These are phyloP conservation scores for Eimeria acervulina DNA, from an alignment of 169 alveolate species.

Conservation along the genomic window DNA sequence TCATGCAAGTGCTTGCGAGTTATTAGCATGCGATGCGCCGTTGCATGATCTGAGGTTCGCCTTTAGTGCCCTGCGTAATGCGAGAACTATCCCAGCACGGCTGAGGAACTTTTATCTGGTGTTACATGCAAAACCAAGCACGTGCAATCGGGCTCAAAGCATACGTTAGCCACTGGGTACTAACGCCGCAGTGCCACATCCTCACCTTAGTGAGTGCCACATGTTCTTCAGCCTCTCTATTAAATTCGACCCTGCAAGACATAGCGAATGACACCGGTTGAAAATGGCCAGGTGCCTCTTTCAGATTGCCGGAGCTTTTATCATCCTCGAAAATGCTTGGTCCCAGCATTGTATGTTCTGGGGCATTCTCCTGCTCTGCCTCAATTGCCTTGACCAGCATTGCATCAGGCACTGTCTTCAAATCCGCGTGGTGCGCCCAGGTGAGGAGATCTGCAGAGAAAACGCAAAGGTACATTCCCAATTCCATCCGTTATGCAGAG, in stretches of 20 bases:
- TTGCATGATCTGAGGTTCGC: background rate
- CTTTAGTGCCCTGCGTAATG: background rate
- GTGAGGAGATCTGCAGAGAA: constrained; percentile 79
- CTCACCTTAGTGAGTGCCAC: background rate
- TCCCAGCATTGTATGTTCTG: background rate
- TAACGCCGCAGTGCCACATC: background rate
- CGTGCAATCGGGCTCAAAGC: background rate
- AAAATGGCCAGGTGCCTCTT: background rate
- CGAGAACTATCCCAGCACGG: background rate
- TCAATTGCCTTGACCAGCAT: constrained; percentile 77
- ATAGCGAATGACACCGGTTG: constrained; percentile 84
- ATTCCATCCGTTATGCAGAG: background rate
- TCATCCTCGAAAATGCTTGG: background rate
- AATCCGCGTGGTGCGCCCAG: constrained; percentile 85
- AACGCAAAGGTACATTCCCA: background rate
- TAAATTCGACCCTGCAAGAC: constrained; percentile 82
- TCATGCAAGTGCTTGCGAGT: background rate
- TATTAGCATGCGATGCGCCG: background rate
- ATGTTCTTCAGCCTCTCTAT: constrained; percentile 4
- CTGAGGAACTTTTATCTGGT: background rate
- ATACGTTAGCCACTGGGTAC: background rate
- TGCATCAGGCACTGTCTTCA: constrained; percentile 77
- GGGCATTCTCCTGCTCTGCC: constrained; percentile 29
- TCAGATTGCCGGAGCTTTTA: background rate
- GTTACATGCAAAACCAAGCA: background rate